Base-by-base conservation (phyloP, 495 filamentous ascomycete species). In the Penicillium dipodomyicola region DNA sequence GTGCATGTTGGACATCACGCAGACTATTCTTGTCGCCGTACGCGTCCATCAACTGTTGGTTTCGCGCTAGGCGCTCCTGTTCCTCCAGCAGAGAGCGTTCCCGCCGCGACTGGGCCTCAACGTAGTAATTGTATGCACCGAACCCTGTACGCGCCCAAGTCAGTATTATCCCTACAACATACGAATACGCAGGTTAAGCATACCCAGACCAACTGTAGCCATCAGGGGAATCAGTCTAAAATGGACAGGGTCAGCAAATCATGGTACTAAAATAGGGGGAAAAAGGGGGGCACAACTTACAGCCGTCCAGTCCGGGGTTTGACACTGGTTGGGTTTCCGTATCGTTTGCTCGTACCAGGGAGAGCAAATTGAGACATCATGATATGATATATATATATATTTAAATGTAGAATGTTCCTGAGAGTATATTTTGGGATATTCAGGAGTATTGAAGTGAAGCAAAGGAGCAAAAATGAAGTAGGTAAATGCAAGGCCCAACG, bases 21-120 rank as follows among this genome's bases (percentile, higher is more conserved):
- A 85, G 47, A 59, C 76, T 82, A 6, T 72, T 71, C 50, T 84
- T 79, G 55, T 81, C 80, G n/a, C 83, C 83, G 40, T 85, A 86
- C 1, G 84, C 82, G 30, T 85, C 79, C 72, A 77, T 73, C 23
- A 77, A 58, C 27, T 72, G 61, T 20, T 64, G 65, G 50, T 77
- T 75, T 22, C 57, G 57, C 1, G 64, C 67, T 1, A 75, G 54
- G 0, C 73, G 72, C 32, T 72, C 62, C 54, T 73, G 63, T 53
- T 75, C 74, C 25, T 71, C 65, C 15, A 29, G 35, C 23, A 48
- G 59, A 56, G 33, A 41, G n/a, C 19, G 51, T 27, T 64, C 52
- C 39, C n/a, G 56, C 1, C 56, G 58, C n/a, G 46, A 45, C 40
- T 53, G 58, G 12, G 59, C 59, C 43, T 52, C 54, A 27, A 45